Conservation (phyloP, 768 basidiomycete species). For the Tulasnella sp. region DNA sequence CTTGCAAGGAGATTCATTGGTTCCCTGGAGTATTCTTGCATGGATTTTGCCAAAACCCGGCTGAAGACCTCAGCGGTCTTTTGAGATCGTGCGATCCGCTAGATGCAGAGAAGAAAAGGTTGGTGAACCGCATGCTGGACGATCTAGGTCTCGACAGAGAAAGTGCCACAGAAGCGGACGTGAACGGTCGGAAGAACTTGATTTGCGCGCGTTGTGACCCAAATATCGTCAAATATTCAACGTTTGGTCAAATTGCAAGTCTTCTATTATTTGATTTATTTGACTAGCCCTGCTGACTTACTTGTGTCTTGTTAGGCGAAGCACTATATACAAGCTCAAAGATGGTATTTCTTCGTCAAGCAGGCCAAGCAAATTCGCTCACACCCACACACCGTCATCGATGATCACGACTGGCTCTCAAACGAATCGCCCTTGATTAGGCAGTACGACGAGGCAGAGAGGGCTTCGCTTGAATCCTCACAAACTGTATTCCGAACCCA, state of each 20-base stretch:
- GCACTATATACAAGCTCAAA: background rate
- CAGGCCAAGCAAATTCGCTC: background rate
- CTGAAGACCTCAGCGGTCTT: background rate
- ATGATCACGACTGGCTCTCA: constrained; percentile 4
- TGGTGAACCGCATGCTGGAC: background rate
- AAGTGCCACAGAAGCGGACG: background rate
- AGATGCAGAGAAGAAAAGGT: background rate
- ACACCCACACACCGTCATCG: background rate
- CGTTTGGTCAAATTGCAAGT: background rate
- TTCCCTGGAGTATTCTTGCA: background rate
- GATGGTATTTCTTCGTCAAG: background rate
- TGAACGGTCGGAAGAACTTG: background rate
- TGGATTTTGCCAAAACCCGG: background rate
- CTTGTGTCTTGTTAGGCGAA: background rate
- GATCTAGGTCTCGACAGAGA: background rate
- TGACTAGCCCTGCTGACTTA: background rate
- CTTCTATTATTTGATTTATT: background rate
- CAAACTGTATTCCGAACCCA: background rate
- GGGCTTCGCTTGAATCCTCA: background rate
- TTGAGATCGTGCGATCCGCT: background rate
- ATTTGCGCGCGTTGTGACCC: background rate
- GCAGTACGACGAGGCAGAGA: background rate
- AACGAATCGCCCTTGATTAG: background rate
- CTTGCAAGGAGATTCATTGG: background rate
- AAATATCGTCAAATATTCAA: background rate